Conservation (phyloP, 2,329 filamentous ascomycete genomes). For the Colletotrichum orbiculare region DNA sequence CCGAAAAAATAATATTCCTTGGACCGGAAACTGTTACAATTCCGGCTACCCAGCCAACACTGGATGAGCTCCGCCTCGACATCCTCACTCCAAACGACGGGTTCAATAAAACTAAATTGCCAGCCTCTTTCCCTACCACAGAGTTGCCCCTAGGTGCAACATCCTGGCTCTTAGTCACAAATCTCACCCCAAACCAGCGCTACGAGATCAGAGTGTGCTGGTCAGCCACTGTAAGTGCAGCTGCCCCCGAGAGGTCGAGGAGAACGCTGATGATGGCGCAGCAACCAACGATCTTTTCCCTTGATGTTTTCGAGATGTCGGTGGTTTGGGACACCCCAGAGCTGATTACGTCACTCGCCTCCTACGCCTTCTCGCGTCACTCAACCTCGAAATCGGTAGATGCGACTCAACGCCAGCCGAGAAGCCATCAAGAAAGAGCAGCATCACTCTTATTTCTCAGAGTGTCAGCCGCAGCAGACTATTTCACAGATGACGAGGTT, state of each 20-base stretch:
- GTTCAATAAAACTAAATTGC: constrained; percentile 71
- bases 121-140: constrained; percentile 73
- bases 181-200: constrained; percentile 75
- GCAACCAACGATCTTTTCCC: constrained; percentile 86
- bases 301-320: constrained; percentile 72
- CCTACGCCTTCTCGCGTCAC: constrained; percentile 67
- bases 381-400: constrained; percentile 35
- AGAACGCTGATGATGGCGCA: constrained; percentile 49
- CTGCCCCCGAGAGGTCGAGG: constrained; percentile 7
- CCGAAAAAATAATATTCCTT: constrained; percentile 91
- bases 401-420: constrained; percentile 24
- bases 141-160: constrained; percentile 65
- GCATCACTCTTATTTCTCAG: constrained; percentile 76
- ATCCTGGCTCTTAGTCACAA: constrained; percentile 83
- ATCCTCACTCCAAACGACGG: constrained; percentile 68
- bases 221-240: constrained; percentile 82
- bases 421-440: constrained; percentile 35
- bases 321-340: constrained; percentile 70
- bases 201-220: constrained; percentile 96
- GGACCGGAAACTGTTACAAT: constrained; percentile 71
- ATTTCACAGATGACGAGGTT: constrained; percentile 78
- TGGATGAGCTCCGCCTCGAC: constrained; percentile 72
- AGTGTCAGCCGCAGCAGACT: constrained; percentile 83
- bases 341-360: constrained; percentile 73
- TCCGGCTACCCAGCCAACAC: constrained; percentile 63